Conservation (phyloP, 1,139 yeast species). For the Hansenula sp. region DNA sequence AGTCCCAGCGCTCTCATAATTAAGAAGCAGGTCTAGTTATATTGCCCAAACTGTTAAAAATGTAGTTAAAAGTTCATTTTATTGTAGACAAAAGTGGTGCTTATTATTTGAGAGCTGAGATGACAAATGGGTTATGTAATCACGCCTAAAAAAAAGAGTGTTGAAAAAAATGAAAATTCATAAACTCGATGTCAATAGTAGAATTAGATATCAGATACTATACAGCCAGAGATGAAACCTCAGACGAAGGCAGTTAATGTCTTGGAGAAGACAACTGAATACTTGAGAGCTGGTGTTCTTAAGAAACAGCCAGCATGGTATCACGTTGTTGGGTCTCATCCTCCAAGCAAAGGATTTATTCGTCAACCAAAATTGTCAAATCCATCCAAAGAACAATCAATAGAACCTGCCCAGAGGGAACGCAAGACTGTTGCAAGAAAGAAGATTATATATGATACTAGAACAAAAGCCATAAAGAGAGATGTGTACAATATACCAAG, state of each 20-base stretch:
- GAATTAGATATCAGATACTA: not conserved
- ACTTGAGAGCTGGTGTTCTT: slow-evolving; percentile 61
- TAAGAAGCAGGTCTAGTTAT: too few species aligned
- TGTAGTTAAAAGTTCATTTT: too few species aligned
- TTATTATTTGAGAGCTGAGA: not conserved
- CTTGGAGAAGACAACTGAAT: slow-evolving; percentile 72
- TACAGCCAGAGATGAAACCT: slow-evolving; percentile 13
- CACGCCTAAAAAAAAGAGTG: not conserved
- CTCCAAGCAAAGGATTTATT: slow-evolving; percentile 63
- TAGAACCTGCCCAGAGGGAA: slow-evolving; percentile 8
- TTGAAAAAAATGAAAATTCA: not conserved
- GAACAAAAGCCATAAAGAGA: slow-evolving; percentile 28
- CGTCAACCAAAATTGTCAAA: slow-evolving; percentile 35
- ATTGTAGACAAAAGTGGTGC: not conserved
- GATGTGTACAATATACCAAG: slow-evolving; percentile 34
- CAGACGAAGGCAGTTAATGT: slow-evolving; percentile 33
- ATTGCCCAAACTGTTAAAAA: too few species aligned
- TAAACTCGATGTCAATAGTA: not conserved
- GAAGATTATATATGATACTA: slow-evolving; percentile 29
- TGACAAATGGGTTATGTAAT: not conserved
- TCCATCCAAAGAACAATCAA: slow-evolving; percentile 21
- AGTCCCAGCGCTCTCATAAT: not conserved
- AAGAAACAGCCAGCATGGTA: slow-evolving; percentile 80
- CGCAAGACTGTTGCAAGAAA: slow-evolving; percentile 24
- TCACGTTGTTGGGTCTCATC: slow-evolving; percentile 73